Conservation (phyloP, 2,329 filamentous ascomycete species). For the Dactylonectria estremocensis region DNA sequence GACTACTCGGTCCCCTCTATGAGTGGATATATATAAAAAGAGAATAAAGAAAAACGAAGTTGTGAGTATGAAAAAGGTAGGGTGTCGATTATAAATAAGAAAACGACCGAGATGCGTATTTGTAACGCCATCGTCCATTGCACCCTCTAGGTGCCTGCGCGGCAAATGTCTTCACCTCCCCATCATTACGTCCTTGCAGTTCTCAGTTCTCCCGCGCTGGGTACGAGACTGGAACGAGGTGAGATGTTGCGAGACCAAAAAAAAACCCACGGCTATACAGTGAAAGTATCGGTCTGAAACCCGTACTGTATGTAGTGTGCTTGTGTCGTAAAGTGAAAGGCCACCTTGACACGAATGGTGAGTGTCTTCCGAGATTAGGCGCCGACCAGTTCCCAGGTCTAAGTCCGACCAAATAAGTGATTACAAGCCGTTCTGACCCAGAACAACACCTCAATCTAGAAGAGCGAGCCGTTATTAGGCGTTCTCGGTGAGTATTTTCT, state of each 20-base stretch:
- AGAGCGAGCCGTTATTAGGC: background rate
- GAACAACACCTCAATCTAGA: background rate
- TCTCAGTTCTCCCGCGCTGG: constrained; percentile 17
- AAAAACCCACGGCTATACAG: constrained; percentile 7
- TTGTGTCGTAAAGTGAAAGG: constrained; percentile 12
- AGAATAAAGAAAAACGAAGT: constrained; percentile 7
- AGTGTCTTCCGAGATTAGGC: constrained; percentile 18
- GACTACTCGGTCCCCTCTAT: constrained; percentile 41
- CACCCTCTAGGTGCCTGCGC: background rate
- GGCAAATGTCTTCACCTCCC: constrained; percentile 3
- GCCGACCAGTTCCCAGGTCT: background rate
- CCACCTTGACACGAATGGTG: constrained; percentile 14
- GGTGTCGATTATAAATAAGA: background rate
- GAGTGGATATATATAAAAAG: constrained; percentile 5
- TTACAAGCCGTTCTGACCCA: background rate
- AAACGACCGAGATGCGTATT: background rate
- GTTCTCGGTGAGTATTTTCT: background rate
- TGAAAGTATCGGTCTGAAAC: constrained; percentile 23
- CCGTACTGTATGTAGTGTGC: constrained; percentile 19
- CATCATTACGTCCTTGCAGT: constrained; percentile 9
- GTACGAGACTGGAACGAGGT: constrained; percentile 18
- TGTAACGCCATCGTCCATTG: background rate
- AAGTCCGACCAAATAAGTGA: background rate
- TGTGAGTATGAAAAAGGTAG: constrained; percentile 11
- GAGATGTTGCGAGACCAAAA: background rate